Base-by-base conservation (phyloP, 352 stramenopile genomes). In the Globisporangium orthogonon region DNA sequence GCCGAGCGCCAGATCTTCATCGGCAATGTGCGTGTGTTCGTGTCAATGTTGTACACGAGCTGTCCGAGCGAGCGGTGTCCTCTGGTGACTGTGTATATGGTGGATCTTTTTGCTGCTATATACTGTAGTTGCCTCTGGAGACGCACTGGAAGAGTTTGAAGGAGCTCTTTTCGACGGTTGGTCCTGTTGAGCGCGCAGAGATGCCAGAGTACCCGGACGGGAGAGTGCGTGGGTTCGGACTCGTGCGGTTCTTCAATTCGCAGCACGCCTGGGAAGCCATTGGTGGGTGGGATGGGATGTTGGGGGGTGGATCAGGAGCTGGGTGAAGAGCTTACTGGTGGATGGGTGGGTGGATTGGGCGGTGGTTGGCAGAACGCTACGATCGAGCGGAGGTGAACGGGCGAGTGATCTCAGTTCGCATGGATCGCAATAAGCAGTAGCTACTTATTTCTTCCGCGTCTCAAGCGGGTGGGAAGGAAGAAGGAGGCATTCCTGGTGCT, bases 71-170 rank as follows among this genome's bases (percentile, higher is more conserved):
- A 17, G 17, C 31, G 31, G 7, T 45, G 15, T 17, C 23, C 18
- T 11, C 14, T 4, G 15, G 17, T 49, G n/a, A 28, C n/a, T 23
- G 23, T 23, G 23, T 23, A 23, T 23, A 23, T 23, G 23, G 23
- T 23, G 23, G 23, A 23, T 23, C 23, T 23, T 23, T 23, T 23
- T 23, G 23, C 23, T 23, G 23, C 23, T 23, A 1, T 23, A 23
- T 23, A 28, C 18, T 37, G 33, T 47, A 93, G 83, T 46, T 93
- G 23, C 79, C 80, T 7, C 87, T 68, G 64, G 73, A 86, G 43
- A 84, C 75, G 11, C 84, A 73, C 35, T 89, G 75, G 78, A 72
- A 88, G 63, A 69, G 79, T 29, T 50, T 94, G 11, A 88, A 88
- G 50, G 77, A 89, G 40, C 28, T 87, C 4, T 90, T 89, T 50